A percentile compares a stretch with the other conserved stretches of the same genome.
These are phyloP conservation scores for Porphyrellus cyaneotinctus DNA, from an alignment of 768 basidiomycete species.

Conservation along the genomic window DNA sequence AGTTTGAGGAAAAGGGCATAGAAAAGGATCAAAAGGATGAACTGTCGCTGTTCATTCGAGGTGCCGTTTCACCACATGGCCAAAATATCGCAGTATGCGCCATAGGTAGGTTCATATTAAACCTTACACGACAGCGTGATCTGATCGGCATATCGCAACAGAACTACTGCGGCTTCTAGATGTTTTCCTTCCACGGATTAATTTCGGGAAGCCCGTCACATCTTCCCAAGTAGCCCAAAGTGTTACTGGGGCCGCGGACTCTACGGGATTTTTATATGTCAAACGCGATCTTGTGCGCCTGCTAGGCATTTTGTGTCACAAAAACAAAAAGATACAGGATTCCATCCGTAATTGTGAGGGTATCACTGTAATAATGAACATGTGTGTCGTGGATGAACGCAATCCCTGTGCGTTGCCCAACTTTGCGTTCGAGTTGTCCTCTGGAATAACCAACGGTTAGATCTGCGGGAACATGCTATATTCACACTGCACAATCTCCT, in stretches of 20 bases:
- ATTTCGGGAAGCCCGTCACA: constrained; percentile 63
- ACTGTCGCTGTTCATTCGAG: constrained; percentile 42
- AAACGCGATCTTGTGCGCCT: constrained; percentile 89
- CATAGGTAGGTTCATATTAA: constrained; percentile 45
- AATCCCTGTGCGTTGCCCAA: constrained; percentile 75
- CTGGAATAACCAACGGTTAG: constrained; percentile 29
- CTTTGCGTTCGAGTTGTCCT: not conserved
- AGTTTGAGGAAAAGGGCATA: constrained; percentile 33
- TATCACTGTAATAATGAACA: constrained; percentile 76
- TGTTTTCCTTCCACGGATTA: constrained; percentile 78
- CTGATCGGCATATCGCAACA: constrained; percentile 41
- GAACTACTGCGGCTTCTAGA: constrained; percentile 75
- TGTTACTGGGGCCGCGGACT: constrained; percentile 31
- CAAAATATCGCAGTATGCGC: constrained; percentile 50
- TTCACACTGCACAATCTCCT: constrained; percentile 79
- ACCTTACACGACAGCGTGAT: not conserved
- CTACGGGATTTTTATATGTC: constrained; percentile 72
- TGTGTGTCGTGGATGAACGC: constrained; percentile 86
- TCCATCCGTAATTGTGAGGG: constrained; percentile 66
- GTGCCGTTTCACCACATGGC: constrained; percentile 36
- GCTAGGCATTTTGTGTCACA: constrained; percentile 72
- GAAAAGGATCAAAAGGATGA: constrained; percentile 4
- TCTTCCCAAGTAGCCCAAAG: constrained; percentile 6
- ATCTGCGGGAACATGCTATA: constrained; percentile 89
- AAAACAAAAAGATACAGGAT: constrained; percentile 66